Conservation (phyloP, 345 rosid species). For the Syzygium oleosum region DNA sequence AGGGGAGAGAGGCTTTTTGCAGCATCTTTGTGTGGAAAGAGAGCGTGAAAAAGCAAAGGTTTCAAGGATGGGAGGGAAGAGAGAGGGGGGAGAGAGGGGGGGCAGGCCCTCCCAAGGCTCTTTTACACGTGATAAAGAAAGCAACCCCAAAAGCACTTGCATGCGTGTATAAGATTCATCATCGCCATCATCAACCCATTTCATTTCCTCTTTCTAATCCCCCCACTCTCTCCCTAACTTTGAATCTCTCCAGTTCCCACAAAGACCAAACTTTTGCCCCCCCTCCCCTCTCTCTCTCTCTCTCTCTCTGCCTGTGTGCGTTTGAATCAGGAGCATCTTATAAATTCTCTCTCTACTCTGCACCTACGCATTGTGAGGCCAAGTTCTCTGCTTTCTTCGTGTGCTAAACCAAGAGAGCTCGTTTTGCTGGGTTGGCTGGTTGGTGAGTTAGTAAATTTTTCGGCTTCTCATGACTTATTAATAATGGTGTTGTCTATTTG, state of each 20-base stretch:
- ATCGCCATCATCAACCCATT: slow-evolving; percentile 29
- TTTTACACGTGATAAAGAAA: slow-evolving; percentile 96
- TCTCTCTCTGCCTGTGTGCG: not conserved
- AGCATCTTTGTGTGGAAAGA: not conserved
- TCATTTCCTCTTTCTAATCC: not conserved
- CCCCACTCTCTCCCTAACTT: not conserved
- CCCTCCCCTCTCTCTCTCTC: not conserved
- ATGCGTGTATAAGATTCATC: slow-evolving; percentile 86
- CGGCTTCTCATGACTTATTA: not conserved
- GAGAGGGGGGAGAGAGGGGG: not conserved
- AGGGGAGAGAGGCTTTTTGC: slow-evolving; percentile 1
- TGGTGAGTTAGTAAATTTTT: not conserved
- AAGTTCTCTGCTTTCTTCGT: not conserved
- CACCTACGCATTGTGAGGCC: not conserved
- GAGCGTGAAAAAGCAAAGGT: slow-evolving; percentile 1
- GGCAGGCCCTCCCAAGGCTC: not conserved
- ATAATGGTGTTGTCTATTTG: not conserved
- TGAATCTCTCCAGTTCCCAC: slow-evolving; percentile 3
- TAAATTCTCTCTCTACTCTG: not conserved
- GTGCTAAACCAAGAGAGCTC: not conserved
- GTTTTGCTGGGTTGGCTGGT: not conserved
- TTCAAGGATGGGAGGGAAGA: not conserved
- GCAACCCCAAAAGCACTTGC: slow-evolving; percentile 77
- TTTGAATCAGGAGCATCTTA: not conserved
- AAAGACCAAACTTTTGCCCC: slow-evolving; percentile 14